Percentiles rank a stretch among this genome's conserved stretches.
Conservation (phyloP, 2,329 filamentous ascomycete genomes). For the Amesomyces nigricolor region DNA sequence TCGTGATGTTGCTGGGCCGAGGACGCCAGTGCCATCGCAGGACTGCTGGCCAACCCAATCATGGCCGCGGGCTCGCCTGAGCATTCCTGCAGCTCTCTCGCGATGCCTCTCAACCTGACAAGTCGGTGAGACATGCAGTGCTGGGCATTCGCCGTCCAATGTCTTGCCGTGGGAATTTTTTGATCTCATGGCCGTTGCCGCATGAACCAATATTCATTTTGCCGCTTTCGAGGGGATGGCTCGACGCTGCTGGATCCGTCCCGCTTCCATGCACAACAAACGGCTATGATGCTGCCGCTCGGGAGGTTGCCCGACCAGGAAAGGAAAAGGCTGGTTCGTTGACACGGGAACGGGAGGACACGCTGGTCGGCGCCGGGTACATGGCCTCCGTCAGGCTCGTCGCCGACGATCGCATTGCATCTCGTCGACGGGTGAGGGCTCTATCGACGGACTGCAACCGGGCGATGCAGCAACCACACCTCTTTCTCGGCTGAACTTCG, state of each 20-base stretch:
- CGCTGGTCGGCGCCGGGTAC: not conserved
- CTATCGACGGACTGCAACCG: not conserved
- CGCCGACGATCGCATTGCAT: not conserved
- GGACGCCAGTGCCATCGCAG: conserved; percentile 17
- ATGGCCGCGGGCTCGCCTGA: not conserved
- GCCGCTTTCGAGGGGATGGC: conserved; percentile 20
- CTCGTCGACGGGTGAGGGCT: not conserved
- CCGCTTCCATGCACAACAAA: not conserved
- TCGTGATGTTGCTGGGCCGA: conserved; percentile 5
- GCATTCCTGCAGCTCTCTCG: conserved; percentile 7
- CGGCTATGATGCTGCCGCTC: conserved; percentile 14
- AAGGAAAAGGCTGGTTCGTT: not conserved
- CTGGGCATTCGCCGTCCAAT: not conserved
- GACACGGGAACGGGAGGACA: not conserved
- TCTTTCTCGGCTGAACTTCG: not conserved
- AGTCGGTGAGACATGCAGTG: conserved; percentile 14
- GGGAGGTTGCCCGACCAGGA: conserved; percentile 13
- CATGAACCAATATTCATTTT: conserved; percentile 21
- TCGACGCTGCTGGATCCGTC: conserved; percentile 3
- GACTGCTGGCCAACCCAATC: conserved; percentile 18
- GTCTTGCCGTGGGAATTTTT: not conserved
- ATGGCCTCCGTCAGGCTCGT: not conserved
- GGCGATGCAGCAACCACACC: conserved; percentile 1
- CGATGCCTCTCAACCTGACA: conserved; percentile 1
- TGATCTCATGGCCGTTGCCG: conserved; percentile 10